These are phyloP conservation scores for Boeremia lycopersici DNA, from an alignment of 2,329 filamentous ascomycete genomes.

Conservation along the genomic window DNA sequence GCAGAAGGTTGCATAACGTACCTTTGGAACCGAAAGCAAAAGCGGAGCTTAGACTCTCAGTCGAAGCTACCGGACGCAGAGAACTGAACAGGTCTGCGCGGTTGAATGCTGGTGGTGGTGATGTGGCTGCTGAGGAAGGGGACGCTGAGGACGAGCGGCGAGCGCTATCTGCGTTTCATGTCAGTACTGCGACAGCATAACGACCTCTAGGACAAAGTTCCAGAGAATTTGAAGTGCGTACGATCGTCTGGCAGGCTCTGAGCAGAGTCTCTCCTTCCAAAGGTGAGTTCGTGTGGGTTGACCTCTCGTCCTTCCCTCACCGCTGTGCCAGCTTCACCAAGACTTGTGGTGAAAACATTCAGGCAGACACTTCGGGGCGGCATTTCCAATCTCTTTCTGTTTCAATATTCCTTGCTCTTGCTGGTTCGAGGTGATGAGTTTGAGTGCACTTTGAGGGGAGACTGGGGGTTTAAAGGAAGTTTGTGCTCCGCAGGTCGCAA, in stretches of 20 bases:
- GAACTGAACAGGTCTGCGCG: constrained; percentile 33
- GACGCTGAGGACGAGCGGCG: constrained; percentile 32
- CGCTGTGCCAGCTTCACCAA: constrained; percentile 36
- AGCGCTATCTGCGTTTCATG: constrained; percentile 19
- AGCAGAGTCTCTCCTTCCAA: constrained; percentile 39
- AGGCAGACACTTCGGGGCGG: constrained; percentile 45
- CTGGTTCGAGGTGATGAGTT: constrained; percentile 16
- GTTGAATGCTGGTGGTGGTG: constrained; percentile 29
- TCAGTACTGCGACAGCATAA: constrained; percentile 13
- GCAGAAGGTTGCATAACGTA: constrained; percentile 35
- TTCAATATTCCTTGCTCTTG: constrained; percentile 17
- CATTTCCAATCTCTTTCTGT: constrained; percentile 33
- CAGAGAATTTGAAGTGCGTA: constrained; percentile 14
- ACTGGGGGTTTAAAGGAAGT: constrained; percentile 35
- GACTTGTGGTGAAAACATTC: constrained; percentile 45
- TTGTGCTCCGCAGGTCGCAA: constrained; percentile 28
- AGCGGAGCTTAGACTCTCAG: constrained; percentile 31
- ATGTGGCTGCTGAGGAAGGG: constrained; percentile 23
- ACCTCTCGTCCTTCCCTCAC: constrained; percentile 33
- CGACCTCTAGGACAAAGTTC: neutral
- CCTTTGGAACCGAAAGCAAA: constrained; percentile 31
- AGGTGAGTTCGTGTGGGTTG: constrained; percentile 16
- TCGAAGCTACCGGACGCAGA: constrained; percentile 32
- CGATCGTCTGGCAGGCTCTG: constrained; percentile 32
- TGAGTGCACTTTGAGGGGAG: constrained; percentile 18